These are phyloP conservation scores for Lindgomyces ingoldianus DNA, from an alignment of 495 filamentous ascomycete species.

Conservation along the genomic window DNA sequence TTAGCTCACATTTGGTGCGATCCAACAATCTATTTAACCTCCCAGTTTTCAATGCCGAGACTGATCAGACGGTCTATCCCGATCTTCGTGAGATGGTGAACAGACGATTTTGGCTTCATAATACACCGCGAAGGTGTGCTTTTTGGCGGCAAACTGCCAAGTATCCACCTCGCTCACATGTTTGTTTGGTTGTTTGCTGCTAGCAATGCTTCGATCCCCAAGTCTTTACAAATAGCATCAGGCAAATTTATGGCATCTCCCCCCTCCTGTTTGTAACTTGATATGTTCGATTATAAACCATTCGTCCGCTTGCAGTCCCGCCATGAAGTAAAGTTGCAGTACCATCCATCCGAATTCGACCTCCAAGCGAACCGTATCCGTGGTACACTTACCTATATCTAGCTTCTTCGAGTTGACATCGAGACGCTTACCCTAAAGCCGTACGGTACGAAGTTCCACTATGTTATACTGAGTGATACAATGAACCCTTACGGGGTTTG, in stretches of 20 bases:
- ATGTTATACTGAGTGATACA: no score
- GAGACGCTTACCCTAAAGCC: conserved; percentile 2
- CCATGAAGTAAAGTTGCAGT: conserved; percentile 1
- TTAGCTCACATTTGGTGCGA: conserved; percentile 11
- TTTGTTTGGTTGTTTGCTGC: neutral
- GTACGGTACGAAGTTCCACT: conserved; percentile 10
- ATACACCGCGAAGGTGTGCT: conserved; percentile 6
- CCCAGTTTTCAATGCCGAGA: neutral
- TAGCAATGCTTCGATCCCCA: conserved; percentile 19
- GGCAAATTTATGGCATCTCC: neutral
- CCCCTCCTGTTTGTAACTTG: neutral
- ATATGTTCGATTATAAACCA: neutral
- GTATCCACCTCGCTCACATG: neutral
- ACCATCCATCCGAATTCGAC: conserved; percentile 1
- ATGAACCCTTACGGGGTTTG: no score
- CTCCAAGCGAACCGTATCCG: neutral
- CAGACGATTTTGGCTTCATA: conserved; percentile 20
- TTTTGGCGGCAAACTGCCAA: neutral
- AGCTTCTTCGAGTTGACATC: conserved; percentile 4
- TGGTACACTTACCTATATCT: neutral
- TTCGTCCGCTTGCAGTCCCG: neutral
- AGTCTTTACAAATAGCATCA: conserved; percentile 8
- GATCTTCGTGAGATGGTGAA: conserved; percentile 13
- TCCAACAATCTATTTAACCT: conserved; percentile 19
- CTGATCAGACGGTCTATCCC: conserved; percentile 5